phyloP scores from a whole-genome alignment of 2,329 filamentous ascomycete species.

The Colletotrichum limetticola region DNA sequence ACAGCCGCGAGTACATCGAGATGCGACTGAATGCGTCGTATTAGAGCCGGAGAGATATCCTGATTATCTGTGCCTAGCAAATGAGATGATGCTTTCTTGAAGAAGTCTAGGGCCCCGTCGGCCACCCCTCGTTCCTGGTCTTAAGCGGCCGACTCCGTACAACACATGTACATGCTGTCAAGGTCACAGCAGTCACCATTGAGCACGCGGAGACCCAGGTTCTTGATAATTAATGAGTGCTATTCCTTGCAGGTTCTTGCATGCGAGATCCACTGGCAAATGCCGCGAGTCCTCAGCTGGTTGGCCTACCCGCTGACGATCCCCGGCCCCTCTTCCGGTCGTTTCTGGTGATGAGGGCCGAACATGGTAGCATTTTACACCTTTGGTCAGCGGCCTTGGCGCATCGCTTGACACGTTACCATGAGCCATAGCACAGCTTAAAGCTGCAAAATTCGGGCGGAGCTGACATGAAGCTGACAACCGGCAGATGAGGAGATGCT shows the following conservation, averaged over 20 bases:
- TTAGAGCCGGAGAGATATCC: neutral
- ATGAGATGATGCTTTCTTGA: neutral
- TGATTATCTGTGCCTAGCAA: neutral
- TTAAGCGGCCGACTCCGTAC: neutral
- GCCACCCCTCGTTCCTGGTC: neutral
- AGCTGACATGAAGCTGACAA: slow-evolving; percentile 6
- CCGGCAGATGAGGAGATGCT: neutral
- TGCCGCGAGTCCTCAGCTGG: neutral
- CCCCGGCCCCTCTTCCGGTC: neutral
- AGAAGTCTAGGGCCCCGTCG: neutral
- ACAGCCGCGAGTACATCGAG: slow-evolving; percentile 42
- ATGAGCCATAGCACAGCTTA: slow-evolving; percentile 2
- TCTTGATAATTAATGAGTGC: neutral
- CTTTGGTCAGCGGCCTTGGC: slow-evolving; percentile 9
- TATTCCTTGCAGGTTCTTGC: neutral
- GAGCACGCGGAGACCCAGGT: neutral
- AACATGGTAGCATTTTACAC: slow-evolving; percentile 8
- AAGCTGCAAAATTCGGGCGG: neutral
- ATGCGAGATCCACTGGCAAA: slow-evolving; percentile 12
- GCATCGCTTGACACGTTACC: neutral
- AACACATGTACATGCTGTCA: neutral
- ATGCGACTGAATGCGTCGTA: slow-evolving; percentile 41
- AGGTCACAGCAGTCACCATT: neutral
- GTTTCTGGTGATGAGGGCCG: slow-evolving; percentile 2
- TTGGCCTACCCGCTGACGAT: slow-evolving; percentile 4